Evolutionary conservation across 257 asterid genomes (phyloP).

Genomic region (Nicotiana obtusifolia): DNA sequence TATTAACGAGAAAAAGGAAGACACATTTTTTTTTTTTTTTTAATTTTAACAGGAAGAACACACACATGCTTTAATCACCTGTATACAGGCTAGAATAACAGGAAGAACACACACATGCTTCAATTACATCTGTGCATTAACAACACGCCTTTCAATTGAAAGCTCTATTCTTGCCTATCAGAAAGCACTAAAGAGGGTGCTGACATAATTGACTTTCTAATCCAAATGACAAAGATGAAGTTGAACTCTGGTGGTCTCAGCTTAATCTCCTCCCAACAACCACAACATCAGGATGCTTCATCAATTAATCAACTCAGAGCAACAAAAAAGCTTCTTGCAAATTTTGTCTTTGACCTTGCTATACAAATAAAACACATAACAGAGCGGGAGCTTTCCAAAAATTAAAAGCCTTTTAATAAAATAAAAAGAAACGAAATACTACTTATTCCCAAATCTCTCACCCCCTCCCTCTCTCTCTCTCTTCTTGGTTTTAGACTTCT

Average conservation of each 20-base stretch:
- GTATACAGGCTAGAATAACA: too few relatives aligned
- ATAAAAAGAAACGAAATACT: too few relatives aligned
- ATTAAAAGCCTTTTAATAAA: too few relatives aligned
- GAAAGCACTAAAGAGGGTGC: slow-evolving; percentile 61
- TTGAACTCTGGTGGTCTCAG: slow-evolving; percentile 62
- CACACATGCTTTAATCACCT: too few relatives aligned
- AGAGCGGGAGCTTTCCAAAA: neutral
- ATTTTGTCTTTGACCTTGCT: neutral
- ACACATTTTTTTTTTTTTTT: too few relatives aligned
- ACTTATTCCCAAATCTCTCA: neutral
- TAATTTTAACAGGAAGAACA: too few relatives aligned
- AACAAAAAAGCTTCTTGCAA: slow-evolving; percentile 35
- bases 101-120: too few relatives aligned
- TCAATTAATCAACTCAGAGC: slow-evolving; percentile 51
- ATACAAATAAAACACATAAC: neutral
- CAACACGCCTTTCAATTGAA: too few relatives aligned
- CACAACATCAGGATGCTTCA: slow-evolving; percentile 44
- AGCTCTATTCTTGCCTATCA: slow-evolving; percentile 48
- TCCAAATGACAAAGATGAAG: slow-evolving; percentile 77
- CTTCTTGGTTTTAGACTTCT: neutral
- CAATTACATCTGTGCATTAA: too few relatives aligned
- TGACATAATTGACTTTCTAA: slow-evolving; percentile 67
- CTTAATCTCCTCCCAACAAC: slow-evolving; percentile 65
- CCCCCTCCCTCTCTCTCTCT: neutral
- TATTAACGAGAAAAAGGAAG: too few relatives aligned